A percentile compares a stretch with the other conserved stretches of the same genome.
These are phyloP conservation scores for Aphanomyces euteiches DNA, from an alignment of 352 stramenopile genomes.

Conservation along the genomic window DNA sequence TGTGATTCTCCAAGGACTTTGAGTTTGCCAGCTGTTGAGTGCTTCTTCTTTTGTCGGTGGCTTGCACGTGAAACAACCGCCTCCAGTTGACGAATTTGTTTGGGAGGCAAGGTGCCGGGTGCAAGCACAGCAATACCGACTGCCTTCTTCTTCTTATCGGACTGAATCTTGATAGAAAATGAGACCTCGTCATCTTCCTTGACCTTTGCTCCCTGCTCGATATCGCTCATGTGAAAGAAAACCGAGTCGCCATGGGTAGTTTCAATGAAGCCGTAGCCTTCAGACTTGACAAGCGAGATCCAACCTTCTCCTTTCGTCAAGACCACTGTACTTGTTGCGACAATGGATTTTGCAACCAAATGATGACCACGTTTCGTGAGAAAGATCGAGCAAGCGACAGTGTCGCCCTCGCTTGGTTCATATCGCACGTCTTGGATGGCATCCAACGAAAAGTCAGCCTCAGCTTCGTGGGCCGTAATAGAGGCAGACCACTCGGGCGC, in stretches of 20 bases:
- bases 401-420: slow-evolving; percentile 54
- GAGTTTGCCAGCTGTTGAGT: slow-evolving; percentile 57
- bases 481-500: slow-evolving; percentile 27
- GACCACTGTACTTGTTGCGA: slow-evolving; percentile 41
- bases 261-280: slow-evolving; percentile 78
- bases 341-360: slow-evolving; percentile 60
- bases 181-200: slow-evolving; percentile 71
- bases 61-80: slow-evolving; percentile 63
- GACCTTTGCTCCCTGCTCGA: slow-evolving; percentile 54
- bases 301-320: slow-evolving; percentile 48
- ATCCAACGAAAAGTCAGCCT: slow-evolving; percentile 57
- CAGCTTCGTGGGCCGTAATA: slow-evolving; percentile 32
- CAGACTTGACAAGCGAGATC: slow-evolving; percentile 55
- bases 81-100: slow-evolving; percentile 38
- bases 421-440: slow-evolving; percentile 65
- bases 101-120: slow-evolving; percentile 54
- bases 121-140: slow-evolving; percentile 48
- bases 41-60: slow-evolving; percentile 40
- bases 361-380: slow-evolving; percentile 63
- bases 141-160: slow-evolving; percentile 79
- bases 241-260: slow-evolving; percentile 42
- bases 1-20: slow-evolving; percentile 29
- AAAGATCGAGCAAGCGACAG: slow-evolving; percentile 57
- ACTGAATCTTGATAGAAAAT: slow-evolving; percentile 45
- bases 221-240: slow-evolving; percentile 79